phyloP scores from a whole-genome alignment of 306 rosid genomes.

The Benincasa hispida region DNA sequence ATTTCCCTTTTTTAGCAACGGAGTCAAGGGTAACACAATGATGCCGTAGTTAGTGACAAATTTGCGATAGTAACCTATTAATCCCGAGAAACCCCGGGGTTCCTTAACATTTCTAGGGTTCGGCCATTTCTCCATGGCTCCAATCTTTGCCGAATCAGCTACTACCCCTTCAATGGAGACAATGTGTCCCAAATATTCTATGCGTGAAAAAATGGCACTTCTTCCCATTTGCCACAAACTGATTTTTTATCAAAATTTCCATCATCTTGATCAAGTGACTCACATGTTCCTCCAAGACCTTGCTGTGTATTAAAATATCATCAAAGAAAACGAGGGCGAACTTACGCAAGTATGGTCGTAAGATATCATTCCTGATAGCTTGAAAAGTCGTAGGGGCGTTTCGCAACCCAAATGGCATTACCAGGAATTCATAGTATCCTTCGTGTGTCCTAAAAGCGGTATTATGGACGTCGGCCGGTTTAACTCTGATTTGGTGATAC shows the following conservation, averaged over 20 bases:
- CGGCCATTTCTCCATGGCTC: neutral
- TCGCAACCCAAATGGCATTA: neutral
- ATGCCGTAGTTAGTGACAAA: neutral
- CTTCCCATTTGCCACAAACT: neutral
- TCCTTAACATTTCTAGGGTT: neutral
- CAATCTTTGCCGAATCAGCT: neutral
- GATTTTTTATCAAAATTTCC: neutral
- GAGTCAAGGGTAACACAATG: neutral
- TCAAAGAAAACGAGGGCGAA: neutral
- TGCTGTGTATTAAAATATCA: neutral
- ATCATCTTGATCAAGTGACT: accelerated
- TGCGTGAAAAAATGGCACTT: neutral
- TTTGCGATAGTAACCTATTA: neutral
- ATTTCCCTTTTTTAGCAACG: neutral
- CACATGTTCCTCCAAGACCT: accelerated
- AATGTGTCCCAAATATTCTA: neutral
- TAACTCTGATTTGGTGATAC: neutral
- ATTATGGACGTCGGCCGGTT: neutral
- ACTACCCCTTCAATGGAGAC: neutral
- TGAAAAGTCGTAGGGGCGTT: no score
- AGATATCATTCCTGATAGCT: no score
- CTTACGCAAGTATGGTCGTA: neutral
- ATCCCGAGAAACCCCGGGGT: neutral
- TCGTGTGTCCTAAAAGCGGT: neutral
- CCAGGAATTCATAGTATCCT: neutral